Evolutionary conservation across 139 green algal genomes (phyloP), one percentile per base, ranked within the genome.

Genomic region (Mesotaenium endlicherianum): DNA sequence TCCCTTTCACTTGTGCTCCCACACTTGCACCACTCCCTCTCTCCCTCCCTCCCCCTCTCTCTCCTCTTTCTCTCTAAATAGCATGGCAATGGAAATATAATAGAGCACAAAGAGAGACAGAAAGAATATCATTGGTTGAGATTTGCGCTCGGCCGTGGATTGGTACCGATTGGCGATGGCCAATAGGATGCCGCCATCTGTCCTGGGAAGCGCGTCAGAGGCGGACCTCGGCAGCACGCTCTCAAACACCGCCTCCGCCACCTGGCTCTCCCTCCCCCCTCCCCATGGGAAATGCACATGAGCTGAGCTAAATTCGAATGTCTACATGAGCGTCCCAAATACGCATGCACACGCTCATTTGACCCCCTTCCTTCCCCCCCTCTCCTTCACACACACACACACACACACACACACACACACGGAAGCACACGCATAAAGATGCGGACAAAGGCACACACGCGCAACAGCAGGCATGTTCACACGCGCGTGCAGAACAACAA

Each of bases 201-300:
- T 92, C 11, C 55, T 3, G 0, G 95, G 94, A 45, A 97, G 84
- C 8, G 68, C 3, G 85, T 98, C 95, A 16, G 93, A 92, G 1
- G 95, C 90, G 71, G 92, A 88, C 3, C 95, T 89, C 5, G 95
- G 95, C 83, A 98, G 90, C 1, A 93, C 90, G 6, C 88, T 90
- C 86, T 98, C 82, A 80, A 88, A 88, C 1, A 88, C 41, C 1
- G 82, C 82, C 38, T 79, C 36, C 20, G 47, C 55, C 30, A 87
- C 82, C 80, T 86, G 80, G 16, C 20, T 34, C 20, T 34, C 26
- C 26, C 53, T 64, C 53, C 26, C 53, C 53, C 53, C 26, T 26
- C 53, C 20, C 53, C 53, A 20, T 26, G 26, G 26, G 26, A 64
- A 64, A 64, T 64, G n/a, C n/a, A n/a, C n/a, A n/a, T n/a, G n/a